Evolutionary conservation across 257 asterid genomes (phyloP).

Genomic region (Solanum chiquidenum): DNA sequence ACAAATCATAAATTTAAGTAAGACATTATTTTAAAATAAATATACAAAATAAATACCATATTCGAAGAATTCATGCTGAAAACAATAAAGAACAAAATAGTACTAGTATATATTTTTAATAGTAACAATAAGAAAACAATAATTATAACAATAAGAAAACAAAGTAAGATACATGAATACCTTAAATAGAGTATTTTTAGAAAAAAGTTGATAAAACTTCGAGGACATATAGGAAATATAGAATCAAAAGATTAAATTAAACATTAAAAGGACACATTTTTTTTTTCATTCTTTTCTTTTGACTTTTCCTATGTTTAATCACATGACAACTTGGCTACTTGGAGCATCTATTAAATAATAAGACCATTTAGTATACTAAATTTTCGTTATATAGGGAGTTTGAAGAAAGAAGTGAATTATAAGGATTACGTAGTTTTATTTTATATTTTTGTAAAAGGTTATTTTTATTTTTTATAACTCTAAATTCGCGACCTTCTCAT

Average conservation of each 20-base stretch:
- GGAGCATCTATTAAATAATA: background rate
- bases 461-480: accelerated
- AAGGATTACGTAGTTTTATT: background rate
- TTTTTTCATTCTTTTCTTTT: background rate
- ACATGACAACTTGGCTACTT: background rate
- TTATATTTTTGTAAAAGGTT: accelerated
- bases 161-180: background rate
- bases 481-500: accelerated
- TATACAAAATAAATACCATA: background rate
- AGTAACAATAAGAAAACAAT: background rate
- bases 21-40: background rate
- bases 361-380: too few species aligned
- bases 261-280: background rate
- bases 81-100: background rate
- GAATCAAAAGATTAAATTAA: background rate
- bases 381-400: accelerated
- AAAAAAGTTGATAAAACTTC: background rate
- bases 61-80: background rate
- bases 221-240: background rate
- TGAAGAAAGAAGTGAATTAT: background rate
- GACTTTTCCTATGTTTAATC: background rate
- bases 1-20: background rate
- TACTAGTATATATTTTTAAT: background rate
- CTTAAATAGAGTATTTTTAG: background rate
- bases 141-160: background rate